Base-by-base conservation (phyloP, 1,139 yeast genomes). In the Arxiozyma slooffiae region DNA sequence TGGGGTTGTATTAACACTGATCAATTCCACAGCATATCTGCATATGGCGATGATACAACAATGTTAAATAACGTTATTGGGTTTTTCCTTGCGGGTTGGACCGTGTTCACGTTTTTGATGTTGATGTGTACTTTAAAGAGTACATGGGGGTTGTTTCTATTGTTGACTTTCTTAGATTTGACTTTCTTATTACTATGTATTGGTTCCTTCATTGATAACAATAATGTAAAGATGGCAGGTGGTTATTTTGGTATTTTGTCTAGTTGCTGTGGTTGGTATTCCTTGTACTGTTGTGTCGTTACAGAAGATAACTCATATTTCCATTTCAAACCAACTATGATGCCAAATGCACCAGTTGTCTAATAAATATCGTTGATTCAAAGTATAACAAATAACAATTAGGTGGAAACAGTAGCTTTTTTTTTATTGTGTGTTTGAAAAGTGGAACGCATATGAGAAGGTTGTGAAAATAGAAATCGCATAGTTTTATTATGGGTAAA, bases 201-300 rank as follows among this genome's bases (percentile, higher is more conserved):
- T 50, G 87, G 81, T 21, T 74, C 73, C 48, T 77, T 82, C 58
- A 67, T 74, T n/a, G 75, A 73, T 2, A 70, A 70, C 18, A 73
- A 69, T 7, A 70, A 70, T 18, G 70, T 75, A 7, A 70, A 72
- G 44, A 78, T 76, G 60, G 88, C 87, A n/a, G 90, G 87, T 53
- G 92, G 90, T 41, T 81, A 80, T 46, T 67, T 81, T 58, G 86
- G 88, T 30, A 69, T 82, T 38, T 62, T 82, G 44, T 75, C 85
- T 18, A 78, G 85, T 7, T 68, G 79, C 41, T 62, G 77, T 46
- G 92, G 86, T 4, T 81, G 82, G 72, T 82, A 75, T 64, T 69
- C 70, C 47, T 83, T 87, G 11, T 84, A 79, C 58, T 86, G 88
- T 20, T 87, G 86, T 74, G 71, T 82, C 47, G 84, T 86, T 30